Percentiles rank a stretch among this genome's conserved stretches.
These are phyloP conservation scores for Trametes versicolor DNA, from an alignment of 1,284 basidiomycete genomes.

Conservation along the genomic window DNA sequence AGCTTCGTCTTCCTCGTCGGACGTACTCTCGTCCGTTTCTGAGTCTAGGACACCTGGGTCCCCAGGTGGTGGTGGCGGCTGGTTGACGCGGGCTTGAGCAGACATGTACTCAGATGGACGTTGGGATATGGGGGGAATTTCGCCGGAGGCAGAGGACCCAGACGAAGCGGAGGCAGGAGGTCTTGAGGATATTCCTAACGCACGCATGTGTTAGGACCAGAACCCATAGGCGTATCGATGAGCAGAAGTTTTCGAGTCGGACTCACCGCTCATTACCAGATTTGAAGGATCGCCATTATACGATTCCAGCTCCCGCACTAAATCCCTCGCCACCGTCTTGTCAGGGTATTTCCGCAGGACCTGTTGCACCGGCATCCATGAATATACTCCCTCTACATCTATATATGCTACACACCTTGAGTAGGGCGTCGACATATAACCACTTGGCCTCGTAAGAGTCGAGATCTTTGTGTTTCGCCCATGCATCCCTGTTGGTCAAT, in stretches of 20 bases:
- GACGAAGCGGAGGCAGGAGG: slow-evolving; percentile 69
- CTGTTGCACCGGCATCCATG: slow-evolving; percentile 50
- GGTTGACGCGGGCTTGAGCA: slow-evolving; percentile 35
- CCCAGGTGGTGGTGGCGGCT: slow-evolving; percentile 14
- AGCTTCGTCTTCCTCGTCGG: slow-evolving; percentile 56
- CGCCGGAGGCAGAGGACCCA: slow-evolving; percentile 63
- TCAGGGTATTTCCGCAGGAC: slow-evolving; percentile 87
- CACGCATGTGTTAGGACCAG: neutral
- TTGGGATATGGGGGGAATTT: slow-evolving; percentile 43
- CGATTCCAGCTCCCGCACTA: slow-evolving; percentile 87
- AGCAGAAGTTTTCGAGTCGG: neutral
- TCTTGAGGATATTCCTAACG: slow-evolving; percentile 55
- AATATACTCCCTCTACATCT: neutral
- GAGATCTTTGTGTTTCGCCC: slow-evolving; percentile 91
- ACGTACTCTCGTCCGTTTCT: slow-evolving; percentile 46
- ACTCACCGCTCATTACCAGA: slow-evolving; percentile 75
- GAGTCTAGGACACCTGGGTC: slow-evolving; percentile 23
- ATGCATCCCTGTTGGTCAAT: slow-evolving; percentile 80
- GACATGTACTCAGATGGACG: slow-evolving; percentile 35
- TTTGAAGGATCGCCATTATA: slow-evolving; percentile 78
- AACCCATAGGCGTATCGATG: slow-evolving; percentile 3
- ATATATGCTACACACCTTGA: slow-evolving; percentile 66
- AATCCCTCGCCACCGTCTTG: slow-evolving; percentile 78
- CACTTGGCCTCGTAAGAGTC: slow-evolving; percentile 86
- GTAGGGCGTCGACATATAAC: slow-evolving; percentile 88